These are phyloP conservation scores for Talaromyces sp. DNA, from an alignment of 2,329 filamentous ascomycete genomes.

Conservation along the genomic window DNA sequence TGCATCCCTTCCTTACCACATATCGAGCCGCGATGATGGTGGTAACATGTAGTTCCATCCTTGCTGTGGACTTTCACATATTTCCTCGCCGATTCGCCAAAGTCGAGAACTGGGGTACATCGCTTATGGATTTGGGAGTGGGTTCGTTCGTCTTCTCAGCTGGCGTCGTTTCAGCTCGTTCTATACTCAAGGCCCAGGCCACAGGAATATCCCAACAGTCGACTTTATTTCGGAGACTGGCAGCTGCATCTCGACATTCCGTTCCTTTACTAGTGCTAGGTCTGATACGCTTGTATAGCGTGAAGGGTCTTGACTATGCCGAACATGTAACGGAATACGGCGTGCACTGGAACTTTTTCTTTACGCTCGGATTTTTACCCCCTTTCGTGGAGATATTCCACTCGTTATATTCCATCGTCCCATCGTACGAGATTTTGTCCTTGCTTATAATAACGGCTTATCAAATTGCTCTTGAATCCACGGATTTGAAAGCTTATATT, in stretches of 20 bases:
- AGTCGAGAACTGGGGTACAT: slow-evolving; percentile 98
- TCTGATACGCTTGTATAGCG: slow-evolving; percentile 72
- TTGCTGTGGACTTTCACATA: slow-evolving; percentile 92
- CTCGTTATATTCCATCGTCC: slow-evolving; percentile 62
- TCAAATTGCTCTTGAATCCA: slow-evolving; percentile 69
- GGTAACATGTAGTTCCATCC: slow-evolving; percentile 80
- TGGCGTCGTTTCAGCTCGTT: slow-evolving; percentile 81
- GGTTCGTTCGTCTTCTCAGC: slow-evolving; percentile 96
- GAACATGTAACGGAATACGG: slow-evolving; percentile 98
- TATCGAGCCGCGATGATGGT: slow-evolving; percentile 92
- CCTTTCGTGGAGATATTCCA: slow-evolving; percentile 85
- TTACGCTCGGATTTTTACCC: slow-evolving; percentile 82
- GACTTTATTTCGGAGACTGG: slow-evolving; percentile 52
- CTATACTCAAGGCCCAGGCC: slow-evolving; percentile 66
- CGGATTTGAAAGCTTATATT: slow-evolving; percentile 74
- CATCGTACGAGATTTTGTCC: slow-evolving; percentile 71
- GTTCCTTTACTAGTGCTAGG: slow-evolving; percentile 77
- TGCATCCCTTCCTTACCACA: slow-evolving; percentile 86
- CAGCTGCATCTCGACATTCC: slow-evolving; percentile 69
- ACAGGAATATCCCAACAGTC: slow-evolving; percentile 38
- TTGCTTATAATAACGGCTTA: slow-evolving; percentile 65
- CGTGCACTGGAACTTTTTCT: slow-evolving; percentile 99
- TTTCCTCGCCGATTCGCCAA: slow-evolving; percentile 95
- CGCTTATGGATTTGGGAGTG: slow-evolving; percentile 96
- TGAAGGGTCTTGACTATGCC: slow-evolving; percentile 92